phyloP scores from a whole-genome alignment of 768 basidiomycete species.

The Mycena albidolilacea region DNA sequence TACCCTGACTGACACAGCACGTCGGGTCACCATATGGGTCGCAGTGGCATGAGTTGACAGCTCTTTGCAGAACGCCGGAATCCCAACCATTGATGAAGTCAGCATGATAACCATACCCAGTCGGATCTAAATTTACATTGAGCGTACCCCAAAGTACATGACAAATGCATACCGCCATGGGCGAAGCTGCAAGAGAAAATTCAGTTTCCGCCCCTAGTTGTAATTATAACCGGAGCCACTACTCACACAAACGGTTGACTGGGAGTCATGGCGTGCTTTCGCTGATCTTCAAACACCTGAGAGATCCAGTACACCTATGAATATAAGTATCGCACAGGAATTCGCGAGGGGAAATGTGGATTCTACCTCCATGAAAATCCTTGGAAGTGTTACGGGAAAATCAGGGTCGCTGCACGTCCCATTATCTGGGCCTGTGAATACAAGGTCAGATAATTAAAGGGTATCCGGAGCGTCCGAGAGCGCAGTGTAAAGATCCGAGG shows the following conservation, averaged over 20 bases:
- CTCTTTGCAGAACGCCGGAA: slow-evolving; percentile 52
- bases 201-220: background rate
- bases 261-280: slow-evolving; percentile 44
- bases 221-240: background rate
- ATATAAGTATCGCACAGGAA: background rate
- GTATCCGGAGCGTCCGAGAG: too few relatives aligned
- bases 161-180: slow-evolving; percentile 26
- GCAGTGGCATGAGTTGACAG: slow-evolving; percentile 51
- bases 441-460: too few relatives aligned
- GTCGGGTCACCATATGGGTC: slow-evolving; percentile 45
- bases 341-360: background rate
- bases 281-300: slow-evolving; percentile 44
- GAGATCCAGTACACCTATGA: slow-evolving; percentile 48
- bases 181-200: slow-evolving; percentile 44
- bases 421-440: slow-evolving; percentile 54
- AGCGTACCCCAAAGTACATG: too few relatives aligned
- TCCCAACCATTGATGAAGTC: slow-evolving; percentile 60
- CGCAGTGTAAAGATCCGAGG: too few relatives aligned
- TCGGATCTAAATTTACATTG: slow-evolving; percentile 56
- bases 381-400: slow-evolving; percentile 57
- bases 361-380: slow-evolving; percentile 58
- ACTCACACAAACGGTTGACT: slow-evolving; percentile 51
- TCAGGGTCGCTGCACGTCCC: slow-evolving; percentile 55
- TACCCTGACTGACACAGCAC: slow-evolving; percentile 43
- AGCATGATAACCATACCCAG: slow-evolving; percentile 56